phyloP scores from a whole-genome alignment of 768 basidiomycete genomes.

The Suillus spraguei region DNA sequence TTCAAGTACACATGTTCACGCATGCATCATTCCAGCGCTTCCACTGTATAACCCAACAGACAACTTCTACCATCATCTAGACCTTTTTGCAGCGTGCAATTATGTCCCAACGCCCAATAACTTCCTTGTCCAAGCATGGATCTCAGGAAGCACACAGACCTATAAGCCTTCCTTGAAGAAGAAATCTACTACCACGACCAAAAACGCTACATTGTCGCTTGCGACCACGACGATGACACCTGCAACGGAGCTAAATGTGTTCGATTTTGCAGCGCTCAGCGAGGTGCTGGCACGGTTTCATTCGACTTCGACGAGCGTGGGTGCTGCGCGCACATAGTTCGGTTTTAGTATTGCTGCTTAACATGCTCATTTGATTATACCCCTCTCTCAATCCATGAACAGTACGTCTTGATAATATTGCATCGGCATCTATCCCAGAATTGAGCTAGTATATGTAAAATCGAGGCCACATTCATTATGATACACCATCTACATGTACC shows the following conservation, averaged over 20 bases:
- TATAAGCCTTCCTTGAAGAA: conserved; percentile 18
- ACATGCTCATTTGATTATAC: not conserved
- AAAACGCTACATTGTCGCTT: conserved; percentile 15
- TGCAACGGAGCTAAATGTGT: conserved; percentile 17
- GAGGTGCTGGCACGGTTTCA: conserved; percentile 32
- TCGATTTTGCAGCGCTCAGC: conserved; percentile 27
- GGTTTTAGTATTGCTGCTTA: not conserved
- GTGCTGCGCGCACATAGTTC: not conserved
- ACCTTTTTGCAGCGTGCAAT: conserved; percentile 46
- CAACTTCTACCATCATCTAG: conserved; percentile 48
- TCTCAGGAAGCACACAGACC: conserved; percentile 25
- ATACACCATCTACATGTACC: not conserved
- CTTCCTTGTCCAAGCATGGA: conserved; percentile 44
- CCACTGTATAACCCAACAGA: conserved; percentile 56
- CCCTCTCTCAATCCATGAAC: no score
- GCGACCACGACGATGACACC: conserved; percentile 17
- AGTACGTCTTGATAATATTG: not conserved
- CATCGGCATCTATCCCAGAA: not conserved
- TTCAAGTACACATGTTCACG: not conserved
- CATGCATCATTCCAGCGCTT: conserved; percentile 37
- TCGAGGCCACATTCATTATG: not conserved
- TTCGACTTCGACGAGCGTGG: conserved; percentile 11
- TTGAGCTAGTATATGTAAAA: not conserved
- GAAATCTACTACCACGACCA: conserved; percentile 11
- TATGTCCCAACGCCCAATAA: conserved; percentile 41